A percentile compares a stretch with the other conserved stretches of the same genome.
phyloP scores from a whole-genome alignment of 805 yeast genomes.

The Candida incommunis region DNA sequence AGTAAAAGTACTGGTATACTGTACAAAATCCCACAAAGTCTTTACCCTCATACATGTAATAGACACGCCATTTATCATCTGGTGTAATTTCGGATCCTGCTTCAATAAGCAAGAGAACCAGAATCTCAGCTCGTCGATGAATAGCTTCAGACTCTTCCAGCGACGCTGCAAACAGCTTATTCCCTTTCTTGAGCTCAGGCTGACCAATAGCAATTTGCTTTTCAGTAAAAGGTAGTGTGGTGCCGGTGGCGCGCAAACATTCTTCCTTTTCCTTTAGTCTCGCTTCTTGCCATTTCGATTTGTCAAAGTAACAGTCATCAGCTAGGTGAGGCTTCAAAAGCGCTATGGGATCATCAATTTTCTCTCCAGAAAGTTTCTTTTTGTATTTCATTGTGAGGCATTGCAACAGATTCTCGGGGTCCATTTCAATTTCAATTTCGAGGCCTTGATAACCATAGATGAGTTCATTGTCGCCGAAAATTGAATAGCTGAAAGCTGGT shows the following conservation, averaged over 20 bases:
- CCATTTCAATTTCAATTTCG: conserved; percentile 49
- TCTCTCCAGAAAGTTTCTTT: conserved; percentile 36
- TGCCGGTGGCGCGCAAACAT: too few species aligned
- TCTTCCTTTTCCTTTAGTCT: conserved; percentile 24
- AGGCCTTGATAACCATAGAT: conserved; percentile 73
- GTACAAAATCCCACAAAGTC: conserved; percentile 70
- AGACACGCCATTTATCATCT: conserved; percentile 61
- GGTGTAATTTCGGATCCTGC: conserved; percentile 84
- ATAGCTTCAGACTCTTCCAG: conserved; percentile 33
- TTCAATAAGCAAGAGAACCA: conserved; percentile 76
- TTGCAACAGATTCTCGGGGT: conserved; percentile 60
- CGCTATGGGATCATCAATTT: conserved; percentile 44
- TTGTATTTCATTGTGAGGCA: conserved; percentile 46
- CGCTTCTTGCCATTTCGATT: conserved; percentile 48
- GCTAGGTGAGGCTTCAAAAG: conserved; percentile 50
- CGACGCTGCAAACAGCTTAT: conserved; percentile 23
- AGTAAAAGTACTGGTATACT: conserved; percentile 71
- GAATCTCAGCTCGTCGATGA: conserved; percentile 59
- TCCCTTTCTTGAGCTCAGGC: background rate
- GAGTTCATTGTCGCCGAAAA: conserved; percentile 82
- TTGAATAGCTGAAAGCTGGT: conserved; percentile 82
- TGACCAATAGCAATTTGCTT: background rate
- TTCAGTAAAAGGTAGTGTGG: conserved; percentile 3
- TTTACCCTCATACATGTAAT: conserved; percentile 32
- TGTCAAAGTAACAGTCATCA: conserved; percentile 46